Evolutionary conservation across 1,284 basidiomycete genomes (phyloP).

Genomic region (Cryptococcus floricola): DNA sequence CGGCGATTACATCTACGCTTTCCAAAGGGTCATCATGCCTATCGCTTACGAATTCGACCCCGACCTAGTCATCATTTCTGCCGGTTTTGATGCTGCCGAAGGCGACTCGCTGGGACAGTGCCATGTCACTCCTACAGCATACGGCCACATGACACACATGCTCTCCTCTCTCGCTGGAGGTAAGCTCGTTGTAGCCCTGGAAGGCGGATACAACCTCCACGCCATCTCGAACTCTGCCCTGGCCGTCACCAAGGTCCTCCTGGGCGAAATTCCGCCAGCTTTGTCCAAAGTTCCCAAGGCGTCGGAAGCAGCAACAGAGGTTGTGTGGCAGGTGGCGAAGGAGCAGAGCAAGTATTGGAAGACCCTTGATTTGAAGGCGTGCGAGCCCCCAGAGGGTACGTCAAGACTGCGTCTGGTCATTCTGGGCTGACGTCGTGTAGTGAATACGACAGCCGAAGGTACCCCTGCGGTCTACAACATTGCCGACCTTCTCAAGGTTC

Average conservation of each 20-base stretch:
- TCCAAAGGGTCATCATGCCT: slow-evolving; percentile 93
- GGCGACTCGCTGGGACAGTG: slow-evolving; percentile 91
- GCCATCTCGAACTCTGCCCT: slow-evolving; percentile 82
- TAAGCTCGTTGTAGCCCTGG: slow-evolving; percentile 84
- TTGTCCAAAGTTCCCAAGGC: slow-evolving; percentile 63
- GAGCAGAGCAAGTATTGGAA: slow-evolving; percentile 91
- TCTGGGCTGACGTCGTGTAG: background rate
- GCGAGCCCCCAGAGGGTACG: slow-evolving; percentile 62
- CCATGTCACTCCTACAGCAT: slow-evolving; percentile 85
- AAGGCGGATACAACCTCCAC: slow-evolving; percentile 94
- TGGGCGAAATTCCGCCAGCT: slow-evolving; percentile 78
- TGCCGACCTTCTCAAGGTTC: slow-evolving; percentile 67
- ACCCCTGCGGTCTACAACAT: slow-evolving; percentile 26
- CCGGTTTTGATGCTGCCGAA: slow-evolving; percentile 93
- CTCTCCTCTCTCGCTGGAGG: slow-evolving; percentile 84
- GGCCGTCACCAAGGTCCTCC: slow-evolving; percentile 76
- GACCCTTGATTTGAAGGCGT: slow-evolving; percentile 68
- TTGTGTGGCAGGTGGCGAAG: slow-evolving; percentile 77
- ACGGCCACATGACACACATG: slow-evolving; percentile 98
- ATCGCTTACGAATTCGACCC: slow-evolving; percentile 95
- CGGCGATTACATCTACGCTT: slow-evolving; percentile 94
- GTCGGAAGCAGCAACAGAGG: slow-evolving; percentile 73
- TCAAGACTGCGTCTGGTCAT: background rate
- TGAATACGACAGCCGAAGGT: slow-evolving; percentile 9
- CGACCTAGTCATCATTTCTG: slow-evolving; percentile 94